These are phyloP conservation scores for Aphanomyces stellatus DNA, from an alignment of 352 stramenopile species.

Conservation along the genomic window DNA sequence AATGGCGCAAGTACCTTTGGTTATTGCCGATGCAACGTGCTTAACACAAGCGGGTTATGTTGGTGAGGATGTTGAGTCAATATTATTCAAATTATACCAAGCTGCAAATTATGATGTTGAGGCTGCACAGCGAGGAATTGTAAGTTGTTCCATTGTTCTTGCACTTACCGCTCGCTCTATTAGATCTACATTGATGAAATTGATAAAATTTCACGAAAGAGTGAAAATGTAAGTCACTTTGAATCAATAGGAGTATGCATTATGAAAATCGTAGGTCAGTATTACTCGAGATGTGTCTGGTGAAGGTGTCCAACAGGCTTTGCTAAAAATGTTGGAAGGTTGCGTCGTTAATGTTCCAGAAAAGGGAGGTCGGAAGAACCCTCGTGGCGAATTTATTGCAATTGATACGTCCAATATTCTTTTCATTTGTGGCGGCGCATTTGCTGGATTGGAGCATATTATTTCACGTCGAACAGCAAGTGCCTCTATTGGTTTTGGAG, in stretches of 20 bases:
- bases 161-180: neutral
- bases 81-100: conserved; percentile 97
- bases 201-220: conserved; percentile 95
- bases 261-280: conserved; percentile 28
- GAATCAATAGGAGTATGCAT: neutral
- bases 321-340: conserved; percentile 99
- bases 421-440: conserved; percentile 98
- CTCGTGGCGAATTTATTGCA: conserved; percentile 93
- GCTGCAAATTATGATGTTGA: conserved; percentile 95
- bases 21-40: conserved; percentile 96
- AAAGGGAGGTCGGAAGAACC: conserved; percentile 95
- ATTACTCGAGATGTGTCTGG: conserved; percentile 97
- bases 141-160: conserved; percentile 21
- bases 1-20: conserved; percentile 94
- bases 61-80: conserved; percentile 97
- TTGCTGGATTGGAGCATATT: conserved; percentile 93
- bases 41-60: conserved; percentile 98
- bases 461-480: conserved; percentile 89
- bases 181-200: conserved; percentile 96
- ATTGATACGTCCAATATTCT: conserved; percentile 99
- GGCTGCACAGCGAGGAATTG: conserved; percentile 93
- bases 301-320: conserved; percentile 97
- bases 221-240: conserved; percentile 60
- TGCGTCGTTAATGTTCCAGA: conserved; percentile 97
- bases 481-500: conserved; percentile 96